phyloP scores from a whole-genome alignment of 768 basidiomycete species.

The Tricholoma terreum region DNA sequence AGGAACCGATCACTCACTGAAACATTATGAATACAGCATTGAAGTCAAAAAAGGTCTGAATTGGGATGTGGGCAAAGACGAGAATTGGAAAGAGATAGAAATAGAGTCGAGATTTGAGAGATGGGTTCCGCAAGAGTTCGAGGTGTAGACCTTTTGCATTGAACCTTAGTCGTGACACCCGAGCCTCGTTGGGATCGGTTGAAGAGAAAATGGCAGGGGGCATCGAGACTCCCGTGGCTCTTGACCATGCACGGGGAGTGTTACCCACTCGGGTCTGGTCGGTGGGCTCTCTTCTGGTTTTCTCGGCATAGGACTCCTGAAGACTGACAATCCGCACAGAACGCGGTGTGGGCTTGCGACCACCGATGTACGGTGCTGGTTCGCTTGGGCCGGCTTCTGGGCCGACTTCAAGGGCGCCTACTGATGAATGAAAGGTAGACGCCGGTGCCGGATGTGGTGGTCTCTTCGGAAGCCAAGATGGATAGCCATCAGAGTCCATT shows the following conservation, averaged over 20 bases:
- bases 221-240: slow-evolving; percentile 44
- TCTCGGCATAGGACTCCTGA: slow-evolving; percentile 46
- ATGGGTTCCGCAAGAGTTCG: slow-evolving; percentile 63
- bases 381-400: slow-evolving; percentile 27
- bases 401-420: slow-evolving; percentile 33
- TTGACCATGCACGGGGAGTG: slow-evolving; percentile 54
- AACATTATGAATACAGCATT: slow-evolving; percentile 81
- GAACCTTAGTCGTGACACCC: slow-evolving; percentile 59
- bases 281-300: slow-evolving; percentile 44
- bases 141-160: slow-evolving; percentile 64
- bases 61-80: slow-evolving; percentile 65
- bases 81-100: slow-evolving; percentile 71
- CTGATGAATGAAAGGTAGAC: slow-evolving; percentile 62
- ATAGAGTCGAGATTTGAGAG: slow-evolving; percentile 50
- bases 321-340: slow-evolving; percentile 80
- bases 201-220: slow-evolving; percentile 45
- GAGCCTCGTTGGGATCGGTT: slow-evolving; percentile 28
- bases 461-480: slow-evolving; percentile 79
- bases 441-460: slow-evolving; percentile 75
- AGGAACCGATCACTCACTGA: slow-evolving; percentile 53
- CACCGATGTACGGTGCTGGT: slow-evolving; percentile 41
- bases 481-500: slow-evolving; percentile 66
- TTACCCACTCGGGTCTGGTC: slow-evolving; percentile 47
- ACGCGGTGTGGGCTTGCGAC: slow-evolving; percentile 77
- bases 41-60: slow-evolving; percentile 87